Evolutionary conservation across 108 stramenopile species (phyloP).

Genomic region (Conticribra weissflogii): DNA sequence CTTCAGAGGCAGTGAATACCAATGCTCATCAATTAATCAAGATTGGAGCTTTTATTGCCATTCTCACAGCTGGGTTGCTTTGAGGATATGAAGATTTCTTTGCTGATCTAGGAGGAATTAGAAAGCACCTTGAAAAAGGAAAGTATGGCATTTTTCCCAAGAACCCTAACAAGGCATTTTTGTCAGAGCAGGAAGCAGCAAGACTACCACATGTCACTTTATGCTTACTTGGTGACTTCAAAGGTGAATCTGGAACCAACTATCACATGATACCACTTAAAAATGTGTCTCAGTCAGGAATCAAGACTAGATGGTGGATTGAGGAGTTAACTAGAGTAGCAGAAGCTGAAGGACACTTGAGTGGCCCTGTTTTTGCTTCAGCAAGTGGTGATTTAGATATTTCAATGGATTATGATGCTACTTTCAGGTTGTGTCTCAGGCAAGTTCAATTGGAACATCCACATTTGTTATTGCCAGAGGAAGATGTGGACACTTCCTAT

Average conservation of each 20-base stretch:
- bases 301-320: constrained; percentile 29
- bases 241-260: constrained; percentile 13
- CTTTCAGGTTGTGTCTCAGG: constrained; percentile 2
- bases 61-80: neutral
- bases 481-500: constrained; percentile 3
- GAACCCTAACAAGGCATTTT: neutral
- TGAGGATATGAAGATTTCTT: constrained; percentile 12
- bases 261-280: constrained; percentile 2
- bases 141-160: neutral
- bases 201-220: constrained; percentile 19
- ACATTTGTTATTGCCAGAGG: neutral
- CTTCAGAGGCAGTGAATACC: neutral
- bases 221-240: constrained; percentile 28
- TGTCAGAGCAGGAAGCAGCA: constrained; percentile 3
- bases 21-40: neutral
- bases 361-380: constrained; percentile 10
- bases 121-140: neutral
- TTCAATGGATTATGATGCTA: constrained; percentile 6
- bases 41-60: constrained; percentile 9
- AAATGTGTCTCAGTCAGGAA: constrained; percentile 1
- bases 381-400: neutral
- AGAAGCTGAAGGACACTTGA: neutral
- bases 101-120: constrained; percentile 6
- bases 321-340: constrained; percentile 9
- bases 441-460: neutral